Evolutionary conservation across 805 yeast genomes (phyloP).

Genomic region (Lachancea fermentati): DNA sequence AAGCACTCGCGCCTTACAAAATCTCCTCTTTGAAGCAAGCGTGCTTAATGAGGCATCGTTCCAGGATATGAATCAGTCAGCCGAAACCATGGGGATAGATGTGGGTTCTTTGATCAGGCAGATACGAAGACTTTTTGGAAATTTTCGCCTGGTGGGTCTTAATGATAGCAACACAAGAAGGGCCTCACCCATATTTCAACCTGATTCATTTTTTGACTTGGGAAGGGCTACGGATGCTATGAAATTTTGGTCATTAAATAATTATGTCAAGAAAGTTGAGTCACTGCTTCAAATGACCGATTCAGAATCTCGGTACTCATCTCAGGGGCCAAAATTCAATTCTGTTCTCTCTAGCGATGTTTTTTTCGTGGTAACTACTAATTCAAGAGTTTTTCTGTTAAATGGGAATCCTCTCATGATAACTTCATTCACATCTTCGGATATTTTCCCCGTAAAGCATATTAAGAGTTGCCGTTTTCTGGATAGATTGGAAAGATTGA

Average conservation of each 20-base stretch:
- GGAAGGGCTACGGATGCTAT: conserved; percentile 8
- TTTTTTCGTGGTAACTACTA: conserved; percentile 19
- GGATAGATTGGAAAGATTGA: conserved; percentile 4
- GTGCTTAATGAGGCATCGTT: neutral
- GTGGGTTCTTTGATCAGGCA: neutral
- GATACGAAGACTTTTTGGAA: neutral
- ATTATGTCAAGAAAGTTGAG: conserved; percentile 16
- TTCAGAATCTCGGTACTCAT: conserved; percentile 7
- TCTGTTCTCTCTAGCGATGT: conserved; percentile 13
- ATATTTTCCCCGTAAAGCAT: conserved; percentile 18
- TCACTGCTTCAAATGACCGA: conserved; percentile 10
- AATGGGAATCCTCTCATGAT: conserved; percentile 22
- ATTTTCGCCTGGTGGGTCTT: neutral
- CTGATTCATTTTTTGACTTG: conserved; percentile 1
- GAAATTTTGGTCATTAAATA: conserved; percentile 15
- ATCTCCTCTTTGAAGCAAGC: too few species aligned
- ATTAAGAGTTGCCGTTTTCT: neutral
- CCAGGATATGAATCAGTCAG: neutral
- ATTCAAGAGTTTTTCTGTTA: conserved; percentile 10
- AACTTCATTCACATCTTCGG: conserved; percentile 19
- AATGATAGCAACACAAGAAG: neutral
- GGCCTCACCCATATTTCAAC: neutral
- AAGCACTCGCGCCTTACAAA: too few species aligned
- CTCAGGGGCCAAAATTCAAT: conserved; percentile 14
- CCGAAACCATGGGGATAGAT: neutral